phyloP scores from a whole-genome alignment of 2,329 filamentous ascomycete species.

The Talaromyces sp. region DNA sequence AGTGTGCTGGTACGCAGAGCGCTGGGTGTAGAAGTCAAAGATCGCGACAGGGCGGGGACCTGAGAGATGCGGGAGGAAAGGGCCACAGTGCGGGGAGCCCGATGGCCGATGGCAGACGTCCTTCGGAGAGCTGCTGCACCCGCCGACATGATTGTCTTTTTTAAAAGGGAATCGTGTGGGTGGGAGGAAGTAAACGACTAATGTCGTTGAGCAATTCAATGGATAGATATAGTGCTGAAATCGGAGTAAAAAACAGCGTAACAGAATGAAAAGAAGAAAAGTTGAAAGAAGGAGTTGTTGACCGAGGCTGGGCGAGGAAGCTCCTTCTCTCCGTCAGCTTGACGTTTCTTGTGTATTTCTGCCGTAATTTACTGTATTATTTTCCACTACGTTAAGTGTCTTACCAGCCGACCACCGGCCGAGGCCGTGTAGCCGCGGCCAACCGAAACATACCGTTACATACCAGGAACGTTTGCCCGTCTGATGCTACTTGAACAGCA shows the following conservation, averaged over 20 bases:
- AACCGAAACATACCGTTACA: slow-evolving; percentile 16
- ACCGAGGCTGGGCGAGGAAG: slow-evolving; percentile 10
- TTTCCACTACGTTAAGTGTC: background rate
- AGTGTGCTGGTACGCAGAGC: slow-evolving; percentile 17
- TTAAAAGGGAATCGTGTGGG: background rate
- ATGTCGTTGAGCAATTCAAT: slow-evolving; percentile 1
- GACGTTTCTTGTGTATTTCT: slow-evolving; percentile 9
- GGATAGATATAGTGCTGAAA: slow-evolving; percentile 5
- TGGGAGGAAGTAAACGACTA: background rate
- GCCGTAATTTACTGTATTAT: background rate
- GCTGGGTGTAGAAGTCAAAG: slow-evolving; percentile 26
- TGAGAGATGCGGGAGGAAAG: slow-evolving; percentile 43
- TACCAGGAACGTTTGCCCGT: background rate
- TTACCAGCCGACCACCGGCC: background rate
- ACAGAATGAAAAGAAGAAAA: background rate
- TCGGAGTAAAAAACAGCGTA: background rate
- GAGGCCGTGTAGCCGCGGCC: background rate
- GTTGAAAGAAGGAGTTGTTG: background rate
- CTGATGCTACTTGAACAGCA: background rate
- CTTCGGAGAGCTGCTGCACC: slow-evolving; percentile 39
- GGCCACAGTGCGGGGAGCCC: slow-evolving; percentile 40
- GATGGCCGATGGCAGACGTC: slow-evolving; percentile 33
- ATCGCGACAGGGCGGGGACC: slow-evolving; percentile 37
- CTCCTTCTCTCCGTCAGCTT: slow-evolving; percentile 9
- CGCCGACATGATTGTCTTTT: slow-evolving; percentile 34